Conservation (phyloP, 2,329 filamentous ascomycete genomes). For the Cercospora sp. region DNA sequence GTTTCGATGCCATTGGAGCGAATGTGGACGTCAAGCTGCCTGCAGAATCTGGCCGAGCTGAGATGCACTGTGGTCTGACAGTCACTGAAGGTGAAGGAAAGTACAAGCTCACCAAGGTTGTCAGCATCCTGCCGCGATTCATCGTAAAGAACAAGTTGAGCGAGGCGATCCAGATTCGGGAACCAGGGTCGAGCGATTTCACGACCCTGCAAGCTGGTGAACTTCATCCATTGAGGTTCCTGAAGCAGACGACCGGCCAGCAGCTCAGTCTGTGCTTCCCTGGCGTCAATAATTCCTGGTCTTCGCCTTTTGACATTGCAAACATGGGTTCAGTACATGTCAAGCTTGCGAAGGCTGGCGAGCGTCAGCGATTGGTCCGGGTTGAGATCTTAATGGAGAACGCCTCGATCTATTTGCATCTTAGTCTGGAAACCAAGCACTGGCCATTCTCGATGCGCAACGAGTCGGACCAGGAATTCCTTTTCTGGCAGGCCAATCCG, state of each 20-base stretch:
- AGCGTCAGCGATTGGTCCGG: slow-evolving; percentile 83
- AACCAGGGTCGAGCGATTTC: slow-evolving; percentile 86
- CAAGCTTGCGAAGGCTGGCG: slow-evolving; percentile 87
- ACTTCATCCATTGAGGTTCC: slow-evolving; percentile 82
- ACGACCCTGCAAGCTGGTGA: slow-evolving; percentile 76
- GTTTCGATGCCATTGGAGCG: slow-evolving; percentile 95
- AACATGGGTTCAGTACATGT: slow-evolving; percentile 90
- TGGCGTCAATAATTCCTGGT: slow-evolving; percentile 95
- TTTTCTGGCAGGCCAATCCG: slow-evolving; percentile 93
- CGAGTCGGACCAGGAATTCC: slow-evolving; percentile 93
- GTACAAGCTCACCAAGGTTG: slow-evolving; percentile 94
- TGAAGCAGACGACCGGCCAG: slow-evolving; percentile 79
- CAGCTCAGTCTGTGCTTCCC: slow-evolving; percentile 92
- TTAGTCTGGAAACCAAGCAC: slow-evolving; percentile 87
- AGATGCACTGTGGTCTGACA: slow-evolving; percentile 88
- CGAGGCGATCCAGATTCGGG: slow-evolving; percentile 85
- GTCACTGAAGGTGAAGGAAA: slow-evolving; percentile 92
- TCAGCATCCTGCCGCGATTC: slow-evolving; percentile 89
- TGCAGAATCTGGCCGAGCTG: slow-evolving; percentile 67
- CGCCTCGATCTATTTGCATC: slow-evolving; percentile 88
- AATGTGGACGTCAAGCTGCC: slow-evolving; percentile 83
- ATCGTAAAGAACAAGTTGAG: slow-evolving; percentile 89
- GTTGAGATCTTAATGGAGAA: slow-evolving; percentile 90
- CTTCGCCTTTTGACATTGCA: slow-evolving; percentile 94
- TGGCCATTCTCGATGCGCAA: slow-evolving; percentile 99